Evolutionary conservation across 495 filamentous ascomycete genomes (phyloP).

Genomic region (Hypoxylon subgilvum): DNA sequence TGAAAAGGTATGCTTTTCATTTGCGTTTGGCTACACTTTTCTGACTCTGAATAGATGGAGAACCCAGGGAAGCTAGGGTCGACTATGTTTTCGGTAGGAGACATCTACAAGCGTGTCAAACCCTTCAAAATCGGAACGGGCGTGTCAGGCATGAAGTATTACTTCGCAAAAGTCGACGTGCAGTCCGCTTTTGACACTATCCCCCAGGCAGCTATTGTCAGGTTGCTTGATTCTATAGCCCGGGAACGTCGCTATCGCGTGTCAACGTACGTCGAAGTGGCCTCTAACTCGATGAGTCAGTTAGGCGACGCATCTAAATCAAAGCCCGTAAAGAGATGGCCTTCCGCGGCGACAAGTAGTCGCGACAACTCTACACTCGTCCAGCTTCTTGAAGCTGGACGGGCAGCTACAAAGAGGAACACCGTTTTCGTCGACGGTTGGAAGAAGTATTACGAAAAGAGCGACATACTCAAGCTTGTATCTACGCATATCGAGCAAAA

Average conservation of each 20-base stretch:
- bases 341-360: conserved; percentile 61
- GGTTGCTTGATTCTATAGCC: conserved; percentile 67
- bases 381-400: conserved; percentile 58
- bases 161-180: conserved; percentile 92
- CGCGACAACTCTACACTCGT: conserved; percentile 60
- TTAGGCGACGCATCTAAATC: conserved; percentile 23
- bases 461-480: conserved; percentile 71
- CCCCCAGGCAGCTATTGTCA: conserved; percentile 75
- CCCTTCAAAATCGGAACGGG: conserved; percentile 63
- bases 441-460: conserved; percentile 58
- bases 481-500: conserved; percentile 80
- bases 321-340: conserved; percentile 68
- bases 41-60: conserved; percentile 47
- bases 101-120: conserved; percentile 79
- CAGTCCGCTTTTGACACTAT: conserved; percentile 94
- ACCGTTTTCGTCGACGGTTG: conserved; percentile 78
- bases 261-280: conserved; percentile 75
- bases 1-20: conserved; percentile 61
- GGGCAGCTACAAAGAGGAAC: conserved; percentile 58
- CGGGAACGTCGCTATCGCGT: conserved; percentile 73
- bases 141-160: conserved; percentile 48
- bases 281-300: conserved; percentile 46
- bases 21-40: not conserved
- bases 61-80: conserved; percentile 71
- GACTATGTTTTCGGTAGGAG: conserved; percentile 77